Conservation (phyloP, 2,329 filamentous ascomycete genomes). For the Colletotrichum tanaceti region DNA sequence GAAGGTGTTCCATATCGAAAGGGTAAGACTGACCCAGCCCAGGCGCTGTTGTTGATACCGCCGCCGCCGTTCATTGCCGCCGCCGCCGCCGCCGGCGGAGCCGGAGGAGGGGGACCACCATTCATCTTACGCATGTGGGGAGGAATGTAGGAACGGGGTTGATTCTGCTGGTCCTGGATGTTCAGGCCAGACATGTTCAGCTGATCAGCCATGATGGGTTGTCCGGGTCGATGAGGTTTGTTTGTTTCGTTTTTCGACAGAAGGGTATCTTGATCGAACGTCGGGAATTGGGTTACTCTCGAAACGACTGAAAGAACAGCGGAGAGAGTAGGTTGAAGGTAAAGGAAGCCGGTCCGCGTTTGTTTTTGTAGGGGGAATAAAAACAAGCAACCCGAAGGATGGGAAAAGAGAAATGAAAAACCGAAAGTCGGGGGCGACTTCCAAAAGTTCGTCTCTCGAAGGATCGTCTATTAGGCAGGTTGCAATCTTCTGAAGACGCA, state of each 20-base stretch:
- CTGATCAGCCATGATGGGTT: conserved; percentile 77
- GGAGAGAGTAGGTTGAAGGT: conserved; percentile 36
- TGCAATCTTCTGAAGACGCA: conserved; percentile 40
- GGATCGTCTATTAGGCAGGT: conserved; percentile 47
- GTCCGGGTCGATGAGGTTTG: conserved; percentile 36
- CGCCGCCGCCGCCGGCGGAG: conserved; percentile 33
- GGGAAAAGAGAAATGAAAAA: conserved; percentile 41
- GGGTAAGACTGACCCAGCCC: conserved; percentile 60
- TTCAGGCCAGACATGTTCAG: conserved; percentile 83
- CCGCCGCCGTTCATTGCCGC: conserved; percentile 52
- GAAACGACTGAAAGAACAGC: conserved; percentile 42
- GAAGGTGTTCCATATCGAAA: conserved; percentile 16
- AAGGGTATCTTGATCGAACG: conserved; percentile 34
- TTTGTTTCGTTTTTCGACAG: conserved; percentile 20
- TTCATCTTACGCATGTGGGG: conserved; percentile 79
- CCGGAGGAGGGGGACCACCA: conserved; percentile 46
- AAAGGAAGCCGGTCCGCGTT: conserved; percentile 41
- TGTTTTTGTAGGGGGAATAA: conserved; percentile 29
- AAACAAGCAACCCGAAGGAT: conserved; percentile 40
- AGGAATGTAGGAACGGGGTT: conserved; percentile 80
- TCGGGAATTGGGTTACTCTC: conserved; percentile 45
- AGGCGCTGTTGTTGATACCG: conserved; percentile 64
- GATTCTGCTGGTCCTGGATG: conserved; percentile 63
- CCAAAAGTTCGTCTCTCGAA: conserved; percentile 45
- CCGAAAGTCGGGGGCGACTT: conserved; percentile 48